Conservation (phyloP, 108 stramenopile species). For the Nitzschia putrida region DNA sequence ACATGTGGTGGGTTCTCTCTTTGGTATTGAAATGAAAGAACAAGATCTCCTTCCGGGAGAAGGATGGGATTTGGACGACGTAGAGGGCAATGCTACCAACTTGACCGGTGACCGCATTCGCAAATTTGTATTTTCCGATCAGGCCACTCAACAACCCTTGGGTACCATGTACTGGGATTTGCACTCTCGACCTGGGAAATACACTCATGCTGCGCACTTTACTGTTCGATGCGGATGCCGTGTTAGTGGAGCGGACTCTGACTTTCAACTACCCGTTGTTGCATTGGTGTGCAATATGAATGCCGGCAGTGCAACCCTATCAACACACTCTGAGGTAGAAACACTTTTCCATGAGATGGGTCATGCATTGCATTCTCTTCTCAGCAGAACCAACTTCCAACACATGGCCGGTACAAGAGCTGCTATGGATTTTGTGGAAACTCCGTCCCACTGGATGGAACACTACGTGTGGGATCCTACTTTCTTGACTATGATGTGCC, state of each 20-base stretch:
- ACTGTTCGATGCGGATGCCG: conserved; percentile 93
- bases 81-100: neutral
- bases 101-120: conserved; percentile 39
- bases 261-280: conserved; percentile 87
- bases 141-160: conserved; percentile 44
- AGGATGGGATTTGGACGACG: conserved; percentile 65
- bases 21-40: conserved; percentile 84
- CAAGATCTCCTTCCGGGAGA: conserved; percentile 59
- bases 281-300: conserved; percentile 92
- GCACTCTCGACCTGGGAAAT: conserved; percentile 88
- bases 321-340: conserved; percentile 92
- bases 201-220: conserved; percentile 95
- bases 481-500: conserved; percentile 62
- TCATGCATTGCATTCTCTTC: conserved; percentile 93
- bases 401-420: conserved; percentile 94
- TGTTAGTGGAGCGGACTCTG: conserved; percentile 30
- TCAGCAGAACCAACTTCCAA: conserved; percentile 92
- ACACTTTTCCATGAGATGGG: conserved; percentile 98
- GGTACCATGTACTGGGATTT: conserved; percentile 95
- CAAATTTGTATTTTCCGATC: conserved; percentile 73
- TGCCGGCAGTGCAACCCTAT: conserved; percentile 29
- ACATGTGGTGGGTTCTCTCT: conserved; percentile 56
- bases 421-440: conserved; percentile 92
- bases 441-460: conserved; percentile 83
- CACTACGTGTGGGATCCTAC: conserved; percentile 70